Base-by-base conservation (phyloP, 83 land plant species). In the Diphasiastrum complanatum region DNA sequence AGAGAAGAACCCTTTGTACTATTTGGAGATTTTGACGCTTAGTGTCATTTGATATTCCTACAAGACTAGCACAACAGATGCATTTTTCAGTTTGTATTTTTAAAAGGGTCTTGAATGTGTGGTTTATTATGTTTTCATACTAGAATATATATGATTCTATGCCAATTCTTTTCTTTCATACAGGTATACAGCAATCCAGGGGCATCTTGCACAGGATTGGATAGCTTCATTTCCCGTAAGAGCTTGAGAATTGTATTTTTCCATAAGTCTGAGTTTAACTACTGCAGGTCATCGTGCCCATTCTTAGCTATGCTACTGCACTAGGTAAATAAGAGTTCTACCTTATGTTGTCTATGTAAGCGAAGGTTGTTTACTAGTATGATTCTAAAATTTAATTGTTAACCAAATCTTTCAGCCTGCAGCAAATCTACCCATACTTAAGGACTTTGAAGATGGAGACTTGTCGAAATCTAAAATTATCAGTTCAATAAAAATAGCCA, bases 171-270 rank as follows among this genome's bases (percentile, higher is more conserved):
- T 64, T 29, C 33, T 54, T 10, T 3, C 46, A 49, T 71, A 29
- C 74, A 86, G 92, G 47, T 86, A 86, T 78, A 80, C 97, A 58
- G 97, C 86, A n/a, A 75, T 86, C 16, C 72, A 71, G 34, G 82
- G 83, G 31, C 66, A 75, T 66, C 68, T 67, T 66, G 71, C 81
- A 22, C 28, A 62, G 0, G 56, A 78, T 33, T 51, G 45, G n/a
- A 55, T 76, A n/a, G 57, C 76, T 41, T 70, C 58, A 51, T 45
- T 61, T 27, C 70, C 78, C 57, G 85, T 83, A 66, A 64, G 67
- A 61, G 33, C 8, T 55, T 56, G 18, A 31, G n/a, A n/a, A n/a
- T n/a, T n/a, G n/a, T n/a, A n/a, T n/a, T n/a, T n/a, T n/a, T n/a
- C n/a, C n/a, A n/a, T n/a, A n/a, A n/a, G n/a, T n/a, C n/a, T n/a